Evolutionary conservation across 352 stramenopile genomes (phyloP), one percentile per base, ranked within the genome.

Genomic region (Phytophthora foliorum): DNA sequence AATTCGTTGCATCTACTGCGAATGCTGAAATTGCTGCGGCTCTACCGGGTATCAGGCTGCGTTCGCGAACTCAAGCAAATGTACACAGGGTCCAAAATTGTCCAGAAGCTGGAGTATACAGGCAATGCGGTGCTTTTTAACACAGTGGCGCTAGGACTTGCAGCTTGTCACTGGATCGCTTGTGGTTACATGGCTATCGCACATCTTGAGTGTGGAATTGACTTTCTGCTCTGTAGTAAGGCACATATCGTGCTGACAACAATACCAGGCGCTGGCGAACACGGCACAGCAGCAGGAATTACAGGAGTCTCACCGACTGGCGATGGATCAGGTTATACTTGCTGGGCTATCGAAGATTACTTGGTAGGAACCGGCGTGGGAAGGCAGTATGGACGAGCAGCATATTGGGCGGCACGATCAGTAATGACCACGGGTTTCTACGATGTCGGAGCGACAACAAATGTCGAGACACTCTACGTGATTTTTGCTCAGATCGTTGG

Each of bases 321-420:
- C 10, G 44, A 60, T 21, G 68, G 68, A 6, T 57, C 51, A 11
- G 27, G 32, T 6, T 86, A 82, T 57, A 89, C 84, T 0, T 91
- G 84, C 58, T 93, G 84, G 84, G 83, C 76, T 0, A 90, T 93
- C 21, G 80, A 91, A 31, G 84, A 93, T 32, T 81, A 81, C 29
- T 58, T 93, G 4, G 78, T 91, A 0, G 81, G 81, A 5, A 81
- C 81, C 0, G 69, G 66, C 4, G 55, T 76, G 2, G 38, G 62
- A 2, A 77, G 82, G 9, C 83, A 91, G 55, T 93, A 93, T 59
- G 67, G 69, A 13, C 73, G 82, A 14, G 71, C 84, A 8, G 60
- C 77, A 14, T 93, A 93, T 51, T 93, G 82, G 82, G 77, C 82
- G 0, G 78, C 79, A 2, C 79, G 81, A 2, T 83, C 84, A 0